Evolutionary conservation across 2,329 filamentous ascomycete genomes (phyloP), one percentile per base, ranked within the genome.

Genomic region (Lecanosticta acicola): DNA sequence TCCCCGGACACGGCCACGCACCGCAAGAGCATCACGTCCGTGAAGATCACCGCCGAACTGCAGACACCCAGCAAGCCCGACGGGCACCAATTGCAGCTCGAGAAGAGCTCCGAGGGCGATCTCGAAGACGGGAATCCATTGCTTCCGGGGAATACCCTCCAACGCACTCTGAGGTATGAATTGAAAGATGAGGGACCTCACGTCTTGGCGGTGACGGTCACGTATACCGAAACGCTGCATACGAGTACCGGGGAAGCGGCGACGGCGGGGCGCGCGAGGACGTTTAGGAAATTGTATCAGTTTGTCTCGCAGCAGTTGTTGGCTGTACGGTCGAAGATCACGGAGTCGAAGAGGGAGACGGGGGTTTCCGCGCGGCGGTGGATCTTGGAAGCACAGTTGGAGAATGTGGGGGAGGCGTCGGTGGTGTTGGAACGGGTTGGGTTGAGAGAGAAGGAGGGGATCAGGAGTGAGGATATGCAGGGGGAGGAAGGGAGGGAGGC

Each of bases 161-260:
- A 97, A 66, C 83, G 80, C 51, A 84, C 94, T 18, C 78, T 97
- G 7, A 77, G 80, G 32, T 94, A 94, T 63, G 87, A 94, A 59
- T 76, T 98, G 29, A 93, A 90, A 60, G 91, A 97, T 63, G 90
- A 96, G 64, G 93, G 93, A 0, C 90, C 87, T 58, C 90, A 98
- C 67, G 87, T 96, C 10, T 76, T 98, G 5, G 88, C 87, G 4
- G 90, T 97, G 49, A 96, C 88, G 43, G 86, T 97, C 49, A 91
- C 85, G 55, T 97, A 97, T 69, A 94, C 89, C 44, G 91, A 97
- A 68, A 89, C 86, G 0, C 60, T 62, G 24, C 65, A 64, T 42
- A 66, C 61, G 21, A 61, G 63, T 1, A 65, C 66, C 29, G 68
- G 68, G 17, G 61, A 63, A 21, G 65, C 70, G 51, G 74, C 75